Evolutionary conservation across 2,329 filamentous ascomycete species (phyloP).

Genomic region (Aspergillus spinulosporus): DNA sequence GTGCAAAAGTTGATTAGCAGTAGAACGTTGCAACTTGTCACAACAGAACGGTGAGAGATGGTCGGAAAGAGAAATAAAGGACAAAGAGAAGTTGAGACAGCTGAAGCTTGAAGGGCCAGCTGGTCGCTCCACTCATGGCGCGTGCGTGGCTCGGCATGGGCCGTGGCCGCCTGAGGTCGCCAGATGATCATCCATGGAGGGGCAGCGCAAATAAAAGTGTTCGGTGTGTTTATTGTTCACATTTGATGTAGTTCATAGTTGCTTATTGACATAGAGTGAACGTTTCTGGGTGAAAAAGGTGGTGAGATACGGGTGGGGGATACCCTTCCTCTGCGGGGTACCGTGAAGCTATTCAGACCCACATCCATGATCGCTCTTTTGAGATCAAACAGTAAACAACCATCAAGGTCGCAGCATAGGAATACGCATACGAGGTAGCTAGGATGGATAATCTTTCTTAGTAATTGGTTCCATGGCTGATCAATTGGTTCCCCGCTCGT

Average conservation of each 20-base stretch:
- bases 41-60: background rate
- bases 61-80: background rate
- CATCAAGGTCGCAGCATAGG: background rate
- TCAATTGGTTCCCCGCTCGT: background rate
- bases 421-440: background rate
- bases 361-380: background rate
- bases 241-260: background rate
- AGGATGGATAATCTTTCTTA: background rate
- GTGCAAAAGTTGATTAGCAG: background rate
- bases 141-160: slow-evolving; percentile 6
- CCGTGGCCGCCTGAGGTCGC: background rate
- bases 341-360: slow-evolving; percentile 6
- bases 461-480: background rate
- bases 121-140: slow-evolving; percentile 11
- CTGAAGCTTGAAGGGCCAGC: background rate
- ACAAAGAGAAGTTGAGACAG: background rate
- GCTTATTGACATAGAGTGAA: background rate
- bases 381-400: too few relatives aligned
- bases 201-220: background rate
- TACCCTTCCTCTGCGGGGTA: slow-evolving; percentile 11
- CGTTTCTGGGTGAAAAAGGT: background rate
- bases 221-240: too few relatives aligned
- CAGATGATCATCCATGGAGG: background rate
- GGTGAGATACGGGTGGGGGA: background rate
- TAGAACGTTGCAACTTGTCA: background rate